A percentile compares a stretch with the other conserved stretches of the same genome.
Evolutionary conservation across 2,329 filamentous ascomycete genomes (phyloP).

Genomic region (Talaromyces sp.): DNA sequence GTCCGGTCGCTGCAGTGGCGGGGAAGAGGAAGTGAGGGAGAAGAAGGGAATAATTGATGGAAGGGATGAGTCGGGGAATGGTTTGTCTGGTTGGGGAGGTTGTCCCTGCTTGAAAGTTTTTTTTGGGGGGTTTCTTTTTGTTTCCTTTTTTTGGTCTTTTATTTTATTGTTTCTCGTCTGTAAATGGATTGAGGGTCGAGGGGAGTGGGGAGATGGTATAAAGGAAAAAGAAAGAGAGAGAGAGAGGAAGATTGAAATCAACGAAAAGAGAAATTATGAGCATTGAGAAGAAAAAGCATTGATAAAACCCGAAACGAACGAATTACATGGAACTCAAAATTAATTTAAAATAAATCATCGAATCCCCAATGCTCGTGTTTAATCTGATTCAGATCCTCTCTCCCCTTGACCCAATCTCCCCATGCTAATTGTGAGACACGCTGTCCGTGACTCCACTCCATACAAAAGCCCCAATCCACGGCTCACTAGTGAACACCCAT

Average conservation of each 20-base stretch:
- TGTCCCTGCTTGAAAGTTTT: not conserved
- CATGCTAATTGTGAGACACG: slow-evolving; percentile 19
- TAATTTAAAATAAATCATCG: not conserved
- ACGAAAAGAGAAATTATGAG: not conserved
- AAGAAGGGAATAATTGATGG: slow-evolving; percentile 13
- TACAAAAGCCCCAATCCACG: slow-evolving; percentile 11
- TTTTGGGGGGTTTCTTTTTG: not conserved
- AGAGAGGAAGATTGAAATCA: not conserved
- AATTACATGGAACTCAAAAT: not conserved
- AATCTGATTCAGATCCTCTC: slow-evolving; percentile 14
- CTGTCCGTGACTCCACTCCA: slow-evolving; percentile 12
- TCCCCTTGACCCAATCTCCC: slow-evolving; percentile 5
- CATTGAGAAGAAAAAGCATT: no score
- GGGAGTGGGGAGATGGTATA: not conserved
- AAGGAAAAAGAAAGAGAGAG: not conserved
- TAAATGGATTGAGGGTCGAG: not conserved
- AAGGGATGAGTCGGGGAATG: not conserved
- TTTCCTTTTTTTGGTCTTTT: not conserved
- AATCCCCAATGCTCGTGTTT: not conserved
- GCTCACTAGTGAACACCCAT: slow-evolving; percentile 15
- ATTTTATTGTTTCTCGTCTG: not conserved
- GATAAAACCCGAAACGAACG: no score
- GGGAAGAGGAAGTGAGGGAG: slow-evolving; percentile 17
- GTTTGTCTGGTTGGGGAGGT: not conserved
- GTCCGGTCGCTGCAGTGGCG: slow-evolving; percentile 9